phyloP scores from a whole-genome alignment of 164 flowering plant genomes.

The Macadamia integrifolia region DNA sequence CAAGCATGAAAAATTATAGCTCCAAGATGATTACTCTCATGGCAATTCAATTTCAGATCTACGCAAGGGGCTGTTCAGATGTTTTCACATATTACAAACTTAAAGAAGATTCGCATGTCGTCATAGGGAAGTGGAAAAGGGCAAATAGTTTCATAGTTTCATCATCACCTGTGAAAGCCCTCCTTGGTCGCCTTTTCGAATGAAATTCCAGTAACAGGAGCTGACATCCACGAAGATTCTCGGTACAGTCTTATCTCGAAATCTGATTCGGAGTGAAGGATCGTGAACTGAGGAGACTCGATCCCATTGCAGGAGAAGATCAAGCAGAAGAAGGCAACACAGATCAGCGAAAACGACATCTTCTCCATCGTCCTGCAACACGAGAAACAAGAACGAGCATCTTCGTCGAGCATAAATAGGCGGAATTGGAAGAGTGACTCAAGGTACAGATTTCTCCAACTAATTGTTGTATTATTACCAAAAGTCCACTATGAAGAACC shows the following conservation, averaged over 20 bases:
- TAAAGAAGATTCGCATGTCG: too few species aligned
- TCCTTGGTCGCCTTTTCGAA: constrained; percentile 46
- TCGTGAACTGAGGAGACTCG: constrained; percentile 51
- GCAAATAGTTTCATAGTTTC: too few species aligned
- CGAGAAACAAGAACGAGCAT: too few species aligned
- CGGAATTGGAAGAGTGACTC: too few species aligned
- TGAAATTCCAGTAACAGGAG: constrained; percentile 38
- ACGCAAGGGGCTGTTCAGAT: too few species aligned
- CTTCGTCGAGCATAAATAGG: neutral
- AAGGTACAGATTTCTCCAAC: neutral
- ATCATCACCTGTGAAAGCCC: constrained; percentile 65
- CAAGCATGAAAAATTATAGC: too few species aligned
- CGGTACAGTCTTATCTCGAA: constrained; percentile 59
- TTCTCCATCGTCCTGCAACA: constrained; percentile 14
- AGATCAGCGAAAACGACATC: neutral
- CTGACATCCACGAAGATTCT: constrained; percentile 56
- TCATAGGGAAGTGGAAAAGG: too few species aligned
- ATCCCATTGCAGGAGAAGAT: constrained; percentile 19
- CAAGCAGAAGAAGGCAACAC: constrained; percentile 1
- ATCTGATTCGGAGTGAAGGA: constrained; percentile 44
- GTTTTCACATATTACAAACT: too few species aligned
- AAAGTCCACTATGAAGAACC: too few species aligned
- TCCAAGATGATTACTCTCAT: too few species aligned
- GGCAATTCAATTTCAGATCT: too few species aligned
- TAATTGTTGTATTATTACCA: neutral